phyloP scores from a whole-genome alignment of 192 early-diverging fungal genomes.

The Gaertneriomyces semiglobifer region DNA sequence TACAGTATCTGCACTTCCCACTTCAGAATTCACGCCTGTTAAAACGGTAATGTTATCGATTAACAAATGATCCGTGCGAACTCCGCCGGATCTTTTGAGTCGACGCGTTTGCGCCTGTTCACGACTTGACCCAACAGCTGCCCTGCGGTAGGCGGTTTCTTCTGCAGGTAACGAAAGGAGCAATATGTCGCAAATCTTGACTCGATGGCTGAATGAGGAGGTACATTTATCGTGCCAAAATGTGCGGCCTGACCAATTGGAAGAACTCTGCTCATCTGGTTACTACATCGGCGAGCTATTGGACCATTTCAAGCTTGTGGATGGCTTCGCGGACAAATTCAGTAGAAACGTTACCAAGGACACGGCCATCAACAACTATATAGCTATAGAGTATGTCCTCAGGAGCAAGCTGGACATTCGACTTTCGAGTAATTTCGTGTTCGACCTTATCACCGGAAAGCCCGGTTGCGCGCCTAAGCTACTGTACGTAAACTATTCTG shows the following conservation, averaged over 20 bases:
- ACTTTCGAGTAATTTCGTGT: slow-evolving; percentile 34
- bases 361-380: slow-evolving; percentile 46
- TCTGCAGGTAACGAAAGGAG: background rate
- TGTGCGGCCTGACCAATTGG: slow-evolving; percentile 28
- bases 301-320: slow-evolving; percentile 21
- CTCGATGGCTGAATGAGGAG: slow-evolving; percentile 39
- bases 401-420: slow-evolving; percentile 43
- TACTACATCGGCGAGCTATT: slow-evolving; percentile 40
- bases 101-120: no score
- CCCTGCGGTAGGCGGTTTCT: no score
- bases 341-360: slow-evolving; percentile 25
- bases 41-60: no score
- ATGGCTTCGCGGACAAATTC: background rate
- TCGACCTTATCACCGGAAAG: slow-evolving; percentile 43
- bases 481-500: slow-evolving; percentile 23
- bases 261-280: slow-evolving; percentile 35
- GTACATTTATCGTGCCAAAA: slow-evolving; percentile 24
- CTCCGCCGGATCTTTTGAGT: no score
- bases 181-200: slow-evolving; percentile 38
- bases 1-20: no score
- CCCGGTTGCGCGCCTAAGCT: slow-evolving; percentile 43
- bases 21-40: no score
- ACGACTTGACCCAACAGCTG: no score
- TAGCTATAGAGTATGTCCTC: slow-evolving; percentile 39
- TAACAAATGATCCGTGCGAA: no score